A percentile compares a stretch with the other conserved stretches of the same genome.
phyloP scores from a whole-genome alignment of 345 rosid species.

The Aquilaria yunnanensis region DNA sequence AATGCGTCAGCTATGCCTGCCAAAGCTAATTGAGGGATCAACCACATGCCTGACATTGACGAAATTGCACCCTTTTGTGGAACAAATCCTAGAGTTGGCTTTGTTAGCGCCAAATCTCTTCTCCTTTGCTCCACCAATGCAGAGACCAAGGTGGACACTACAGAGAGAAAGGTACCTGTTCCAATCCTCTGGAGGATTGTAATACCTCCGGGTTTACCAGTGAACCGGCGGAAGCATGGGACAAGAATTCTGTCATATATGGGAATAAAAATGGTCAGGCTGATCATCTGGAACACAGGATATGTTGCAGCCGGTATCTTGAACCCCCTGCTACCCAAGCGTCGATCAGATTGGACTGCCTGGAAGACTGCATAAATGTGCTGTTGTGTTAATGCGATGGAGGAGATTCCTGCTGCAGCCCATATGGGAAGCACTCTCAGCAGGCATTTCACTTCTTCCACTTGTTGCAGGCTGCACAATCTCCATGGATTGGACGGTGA shows the following conservation, averaged over 20 bases:
- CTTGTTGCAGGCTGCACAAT: constrained; percentile 63
- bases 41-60: constrained; percentile 28
- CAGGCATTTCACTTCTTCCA: constrained; percentile 60
- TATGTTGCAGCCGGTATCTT: constrained; percentile 49
- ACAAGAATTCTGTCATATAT: constrained; percentile 43
- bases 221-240: constrained; percentile 31
- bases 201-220: constrained; percentile 41
- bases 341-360: constrained; percentile 49
- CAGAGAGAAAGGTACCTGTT: constrained; percentile 25
- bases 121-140: constrained; percentile 26
- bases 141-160: constrained; percentile 16
- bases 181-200: constrained; percentile 38
- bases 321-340: constrained; percentile 26
- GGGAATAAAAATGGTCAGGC: constrained; percentile 46
- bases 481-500: constrained; percentile 49
- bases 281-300: constrained; percentile 45
- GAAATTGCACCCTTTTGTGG: constrained; percentile 30
- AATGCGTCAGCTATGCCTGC: constrained; percentile 27
- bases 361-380: constrained; percentile 56
- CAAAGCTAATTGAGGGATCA: constrained; percentile 28
- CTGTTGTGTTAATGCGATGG: constrained; percentile 38
- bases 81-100: constrained; percentile 20
- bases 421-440: constrained; percentile 53
- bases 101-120: constrained; percentile 23
- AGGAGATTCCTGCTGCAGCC: constrained; percentile 39